Conservation (phyloP, 371 early-diverging fungal genomes). For the Mucor racemosus region DNA sequence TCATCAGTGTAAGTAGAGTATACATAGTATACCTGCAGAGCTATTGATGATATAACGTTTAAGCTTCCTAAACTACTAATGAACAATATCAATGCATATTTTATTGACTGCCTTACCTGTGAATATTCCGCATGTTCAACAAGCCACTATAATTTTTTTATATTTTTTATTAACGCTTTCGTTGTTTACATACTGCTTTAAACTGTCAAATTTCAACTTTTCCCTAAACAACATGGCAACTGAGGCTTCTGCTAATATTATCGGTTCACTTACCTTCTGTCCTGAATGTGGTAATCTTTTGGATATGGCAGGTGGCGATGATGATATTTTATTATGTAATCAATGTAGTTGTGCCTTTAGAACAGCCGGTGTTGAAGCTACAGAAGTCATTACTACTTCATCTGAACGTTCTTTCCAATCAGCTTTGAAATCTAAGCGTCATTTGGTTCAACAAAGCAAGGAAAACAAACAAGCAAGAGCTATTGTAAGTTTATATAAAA, state of each 20-base stretch:
- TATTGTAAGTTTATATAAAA: conserved; percentile 55
- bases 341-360: conserved; percentile 75
- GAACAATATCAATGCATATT: not conserved
- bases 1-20: too few relatives aligned
- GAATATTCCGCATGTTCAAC: not conserved
- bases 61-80: too few relatives aligned
- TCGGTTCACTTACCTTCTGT: conserved; percentile 84
- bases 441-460: conserved; percentile 67
- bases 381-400: conserved; percentile 81
- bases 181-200: not conserved
- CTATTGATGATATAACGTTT: too few relatives aligned
- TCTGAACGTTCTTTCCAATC: conserved; percentile 81
- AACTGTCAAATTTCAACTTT: not conserved
- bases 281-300: conserved; percentile 86
- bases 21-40: too few relatives aligned
- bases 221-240: conserved; percentile 14
- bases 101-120: not conserved
- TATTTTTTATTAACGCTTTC: conserved; percentile 9
- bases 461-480: conserved; percentile 67
- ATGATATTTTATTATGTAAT: conserved; percentile 77
- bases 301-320: conserved; percentile 78
- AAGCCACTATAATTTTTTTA: conserved; percentile 10
- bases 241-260: conserved; percentile 36
- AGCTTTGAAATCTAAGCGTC: conserved; percentile 72
- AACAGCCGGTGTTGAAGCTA: conserved; percentile 74